Evolutionary conservation across 106 monocot species (phyloP).

Genomic region (Acanthochlamys bracteata): DNA sequence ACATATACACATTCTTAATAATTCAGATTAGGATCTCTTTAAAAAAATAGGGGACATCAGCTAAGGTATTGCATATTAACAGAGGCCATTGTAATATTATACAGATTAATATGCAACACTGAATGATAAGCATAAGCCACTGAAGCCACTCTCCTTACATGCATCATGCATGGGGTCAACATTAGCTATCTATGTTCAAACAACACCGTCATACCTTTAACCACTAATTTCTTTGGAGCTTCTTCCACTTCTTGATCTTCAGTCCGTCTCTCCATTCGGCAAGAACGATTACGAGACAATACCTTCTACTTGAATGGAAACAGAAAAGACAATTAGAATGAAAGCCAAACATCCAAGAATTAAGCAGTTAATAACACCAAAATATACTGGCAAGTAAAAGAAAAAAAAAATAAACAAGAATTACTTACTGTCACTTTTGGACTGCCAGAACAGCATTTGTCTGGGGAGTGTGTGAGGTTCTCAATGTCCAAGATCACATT

Average conservation of each 20-base stretch:
- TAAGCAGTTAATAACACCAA: background rate
- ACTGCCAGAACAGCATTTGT: slow-evolving; percentile 71
- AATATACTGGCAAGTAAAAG: background rate
- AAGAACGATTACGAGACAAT: slow-evolving; percentile 78
- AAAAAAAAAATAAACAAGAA: background rate
- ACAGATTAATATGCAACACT: too few relatives aligned
- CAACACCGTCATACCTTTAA: slow-evolving; percentile 44
- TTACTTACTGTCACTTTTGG: slow-evolving; percentile 49
- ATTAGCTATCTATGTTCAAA: background rate
- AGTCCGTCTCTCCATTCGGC: slow-evolving; percentile 49
- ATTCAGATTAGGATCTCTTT: too few relatives aligned
- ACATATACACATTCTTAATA: too few relatives aligned
- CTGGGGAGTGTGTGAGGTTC: slow-evolving; percentile 38
- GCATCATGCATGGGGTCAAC: too few relatives aligned
- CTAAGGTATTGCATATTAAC: too few relatives aligned
- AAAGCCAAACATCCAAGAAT: background rate
- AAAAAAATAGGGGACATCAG: too few relatives aligned
- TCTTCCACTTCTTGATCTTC: slow-evolving; percentile 62
- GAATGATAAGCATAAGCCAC: too few relatives aligned
- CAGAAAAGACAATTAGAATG: background rate
- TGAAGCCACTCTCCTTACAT: too few relatives aligned
- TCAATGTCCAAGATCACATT: slow-evolving; percentile 75
- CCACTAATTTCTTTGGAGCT: slow-evolving; percentile 42
- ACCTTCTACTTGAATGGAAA: slow-evolving; percentile 82
- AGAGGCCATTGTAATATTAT: too few relatives aligned